phyloP scores from a whole-genome alignment of 208 protist species.

The Willaertia magna region DNA sequence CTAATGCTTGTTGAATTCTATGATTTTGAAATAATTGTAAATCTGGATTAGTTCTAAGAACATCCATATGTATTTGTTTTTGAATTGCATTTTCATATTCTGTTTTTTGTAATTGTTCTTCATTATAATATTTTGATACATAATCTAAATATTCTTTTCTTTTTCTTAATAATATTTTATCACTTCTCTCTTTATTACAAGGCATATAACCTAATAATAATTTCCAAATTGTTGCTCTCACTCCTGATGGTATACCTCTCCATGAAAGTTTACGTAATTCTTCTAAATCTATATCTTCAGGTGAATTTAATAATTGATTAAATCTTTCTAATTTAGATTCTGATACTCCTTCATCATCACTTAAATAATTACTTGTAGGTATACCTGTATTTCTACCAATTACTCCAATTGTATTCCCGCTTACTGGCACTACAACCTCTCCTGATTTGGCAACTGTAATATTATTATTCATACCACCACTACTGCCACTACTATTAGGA shows the following conservation, averaged over 20 bases:
- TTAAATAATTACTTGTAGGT: background rate
- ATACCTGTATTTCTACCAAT: background rate
- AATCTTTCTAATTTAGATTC: background rate
- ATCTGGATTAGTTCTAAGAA: constrained; percentile 59
- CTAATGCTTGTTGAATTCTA: constrained; percentile 47
- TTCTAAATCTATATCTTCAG: background rate
- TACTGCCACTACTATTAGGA: background rate
- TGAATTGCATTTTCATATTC: constrained; percentile 32
- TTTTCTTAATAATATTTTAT: constrained; percentile 12
- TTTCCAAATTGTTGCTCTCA: background rate
- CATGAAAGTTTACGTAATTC: background rate
- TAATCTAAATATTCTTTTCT: constrained; percentile 26
- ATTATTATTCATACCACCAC: too few relatives aligned
- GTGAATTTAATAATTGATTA: background rate
- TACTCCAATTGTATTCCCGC: too few relatives aligned
- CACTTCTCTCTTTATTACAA: background rate
- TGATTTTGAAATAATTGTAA: constrained; percentile 48
- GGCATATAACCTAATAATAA: constrained; percentile 8
- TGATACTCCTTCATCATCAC: background rate
- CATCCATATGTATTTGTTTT: constrained; percentile 67
- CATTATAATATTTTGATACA: constrained; percentile 23
- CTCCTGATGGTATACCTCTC: background rate
- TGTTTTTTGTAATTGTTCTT: constrained; percentile 33
- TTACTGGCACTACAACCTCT: background rate
- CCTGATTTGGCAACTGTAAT: background rate